These are phyloP conservation scores for Gaertneriomyces semiglobifer DNA, from an alignment of 192 early-diverging fungal species.

Conservation along the genomic window DNA sequence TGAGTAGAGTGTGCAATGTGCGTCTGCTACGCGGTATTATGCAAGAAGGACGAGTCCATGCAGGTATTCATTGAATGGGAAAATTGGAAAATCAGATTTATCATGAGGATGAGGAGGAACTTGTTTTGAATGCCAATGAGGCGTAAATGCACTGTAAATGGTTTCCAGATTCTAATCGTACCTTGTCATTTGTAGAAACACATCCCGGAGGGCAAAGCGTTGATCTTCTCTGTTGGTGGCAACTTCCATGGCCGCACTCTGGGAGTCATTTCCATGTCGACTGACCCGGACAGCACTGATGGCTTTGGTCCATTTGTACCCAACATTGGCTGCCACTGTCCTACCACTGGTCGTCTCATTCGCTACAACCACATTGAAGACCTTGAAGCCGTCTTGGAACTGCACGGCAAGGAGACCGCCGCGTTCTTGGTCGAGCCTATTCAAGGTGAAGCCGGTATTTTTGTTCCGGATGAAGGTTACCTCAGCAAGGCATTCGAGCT, in stretches of 20 bases:
- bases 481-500: conserved; percentile 79
- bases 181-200: conserved; percentile 54
- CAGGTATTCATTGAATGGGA: too few species aligned
- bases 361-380: conserved; percentile 84
- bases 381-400: conserved; percentile 80
- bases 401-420: conserved; percentile 77
- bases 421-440: conserved; percentile 98
- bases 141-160: too few species aligned
- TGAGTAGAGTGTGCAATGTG: too few species aligned
- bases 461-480: conserved; percentile 92
- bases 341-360: conserved; percentile 57
- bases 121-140: too few species aligned
- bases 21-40: too few species aligned
- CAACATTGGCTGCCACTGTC: conserved; percentile 76
- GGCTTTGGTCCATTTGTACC: conserved; percentile 96
- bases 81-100: too few species aligned
- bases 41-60: too few species aligned
- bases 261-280: conserved; percentile 90
- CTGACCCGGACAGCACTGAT: conserved; percentile 76
- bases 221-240: conserved; percentile 75
- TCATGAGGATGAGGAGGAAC: too few species aligned
- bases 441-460: conserved; percentile 98
- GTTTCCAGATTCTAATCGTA: neutral
- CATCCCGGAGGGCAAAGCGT: conserved; percentile 72
- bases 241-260: conserved; percentile 99